A percentile compares a stretch with the other conserved stretches of the same genome.
These are phyloP conservation scores for Stipa capillata DNA, from an alignment of 176 grass and related monocot species.

Conservation along the genomic window DNA sequence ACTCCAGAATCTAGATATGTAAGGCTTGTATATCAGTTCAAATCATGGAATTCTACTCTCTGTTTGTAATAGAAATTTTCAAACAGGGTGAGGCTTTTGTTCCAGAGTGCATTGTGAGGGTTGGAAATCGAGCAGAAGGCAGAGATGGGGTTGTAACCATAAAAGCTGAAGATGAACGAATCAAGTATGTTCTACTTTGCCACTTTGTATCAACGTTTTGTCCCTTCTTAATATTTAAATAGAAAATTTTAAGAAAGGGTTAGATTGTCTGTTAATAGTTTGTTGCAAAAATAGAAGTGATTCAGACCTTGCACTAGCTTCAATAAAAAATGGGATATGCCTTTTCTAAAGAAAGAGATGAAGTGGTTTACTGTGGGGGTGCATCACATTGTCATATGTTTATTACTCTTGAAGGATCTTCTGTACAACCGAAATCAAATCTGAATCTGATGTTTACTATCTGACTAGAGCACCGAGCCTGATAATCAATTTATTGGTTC, in stretches of 20 bases:
- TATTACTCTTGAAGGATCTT: not conserved
- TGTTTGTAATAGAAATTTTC: not conserved
- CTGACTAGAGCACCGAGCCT: too few species aligned
- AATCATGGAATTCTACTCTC: not conserved
- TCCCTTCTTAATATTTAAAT: not conserved
- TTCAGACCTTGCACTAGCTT: not conserved
- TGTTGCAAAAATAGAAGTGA: not conserved
- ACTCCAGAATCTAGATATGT: not conserved
- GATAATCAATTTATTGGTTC: too few species aligned
- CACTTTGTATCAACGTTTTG: not conserved
- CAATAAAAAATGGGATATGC: not conserved
- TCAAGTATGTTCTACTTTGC: slow-evolving; percentile 53
- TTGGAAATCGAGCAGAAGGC: slow-evolving; percentile 63
- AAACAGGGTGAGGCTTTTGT: slow-evolving; percentile 90
- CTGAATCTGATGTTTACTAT: too few species aligned
- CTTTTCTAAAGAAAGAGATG: not conserved
- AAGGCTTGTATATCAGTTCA: not conserved
- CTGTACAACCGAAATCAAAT: not conserved
- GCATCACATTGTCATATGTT: not conserved
- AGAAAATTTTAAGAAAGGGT: not conserved
- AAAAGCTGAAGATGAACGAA: slow-evolving; percentile 54
- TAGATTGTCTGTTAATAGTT: not conserved
- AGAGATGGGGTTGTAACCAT: slow-evolving; percentile 54
- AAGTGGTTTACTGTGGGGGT: not conserved
- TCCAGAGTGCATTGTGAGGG: slow-evolving; percentile 67